Percentiles rank a stretch among this genome's conserved stretches.
phyloP scores from a whole-genome alignment of 768 basidiomycete species.

The Leccinum olivaceopallidum region DNA sequence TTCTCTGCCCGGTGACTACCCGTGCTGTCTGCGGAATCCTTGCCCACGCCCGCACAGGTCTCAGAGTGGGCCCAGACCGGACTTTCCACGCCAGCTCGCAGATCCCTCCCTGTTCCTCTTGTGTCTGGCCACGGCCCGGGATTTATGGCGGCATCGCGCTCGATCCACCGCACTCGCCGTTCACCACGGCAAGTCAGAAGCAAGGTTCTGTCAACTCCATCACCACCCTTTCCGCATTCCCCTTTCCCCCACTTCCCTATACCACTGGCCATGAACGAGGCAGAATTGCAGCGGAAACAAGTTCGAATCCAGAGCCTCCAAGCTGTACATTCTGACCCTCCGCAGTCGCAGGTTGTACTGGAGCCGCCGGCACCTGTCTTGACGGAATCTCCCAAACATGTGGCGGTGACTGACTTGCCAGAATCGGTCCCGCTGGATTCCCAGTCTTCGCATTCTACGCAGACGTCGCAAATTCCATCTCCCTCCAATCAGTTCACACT shows the following conservation, averaged over 20 bases:
- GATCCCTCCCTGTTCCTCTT: slow-evolving; percentile 23
- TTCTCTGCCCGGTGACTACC: too few species aligned
- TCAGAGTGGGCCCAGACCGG: too few species aligned
- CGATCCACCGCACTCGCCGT: slow-evolving; percentile 29
- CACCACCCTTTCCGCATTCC: slow-evolving; percentile 73
- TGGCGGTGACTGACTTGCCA: neutral
- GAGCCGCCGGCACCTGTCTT: slow-evolving; percentile 12
- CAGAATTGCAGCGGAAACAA: slow-evolving; percentile 29
- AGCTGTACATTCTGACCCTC: slow-evolving; percentile 9
- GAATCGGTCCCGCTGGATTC: too few species aligned
- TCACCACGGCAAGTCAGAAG: slow-evolving; percentile 17
- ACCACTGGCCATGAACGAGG: slow-evolving; percentile 31
- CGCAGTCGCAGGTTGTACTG: too few species aligned
- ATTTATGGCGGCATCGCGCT: slow-evolving; percentile 9
- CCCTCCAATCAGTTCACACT: neutral
- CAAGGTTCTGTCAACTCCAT: slow-evolving; percentile 46
- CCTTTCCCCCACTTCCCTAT: slow-evolving; percentile 42
- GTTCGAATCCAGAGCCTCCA: slow-evolving; percentile 8
- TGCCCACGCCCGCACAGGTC: too few species aligned
- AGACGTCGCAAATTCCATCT: neutral
- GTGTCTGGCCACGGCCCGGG: slow-evolving; percentile 11
- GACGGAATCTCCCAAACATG: slow-evolving; percentile 24
- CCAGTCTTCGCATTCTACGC: too few species aligned
- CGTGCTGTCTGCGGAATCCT: too few species aligned
- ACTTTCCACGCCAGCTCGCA: too few species aligned